Evolutionary conservation across 345 rosid species (phyloP), one percentile per base, ranked within the genome.

Genomic region (Citropsis articulata): DNA sequence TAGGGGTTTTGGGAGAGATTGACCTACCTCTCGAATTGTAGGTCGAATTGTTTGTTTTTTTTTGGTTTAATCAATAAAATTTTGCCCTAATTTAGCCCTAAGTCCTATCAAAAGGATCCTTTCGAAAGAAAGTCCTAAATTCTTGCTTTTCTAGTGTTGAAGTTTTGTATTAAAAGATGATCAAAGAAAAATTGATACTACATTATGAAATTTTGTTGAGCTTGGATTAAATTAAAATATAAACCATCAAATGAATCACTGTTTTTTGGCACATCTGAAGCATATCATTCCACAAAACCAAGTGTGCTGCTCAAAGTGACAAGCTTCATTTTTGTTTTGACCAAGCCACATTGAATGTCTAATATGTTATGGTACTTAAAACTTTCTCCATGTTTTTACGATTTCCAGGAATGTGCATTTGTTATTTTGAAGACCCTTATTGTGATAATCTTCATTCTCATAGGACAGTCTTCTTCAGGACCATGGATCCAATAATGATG

Each of bases 401-500:
- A 48, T 75, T 66, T 75, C 14, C 9, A 1, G 27, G 45, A 53
- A 6, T 10, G 19, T 27, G 19, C 55, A 38, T 25, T 60, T 33
- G 25, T 61, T 60, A 13, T 22, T 10, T 33, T 35, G 66, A 28
- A 48, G 53, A 6, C 9, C 28, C 14, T 31, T 48, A 21, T 65
- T 75, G 67, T 63, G 42, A 42, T 30, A 27, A 62, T 33, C 45
- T 50, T 59, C 27, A 4, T 70, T 69, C 53, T 71, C 25, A 27
- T 71, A 84, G 87, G 82, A 74, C 7, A 19, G 56, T 61, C 62
- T 57, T 68, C 63, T 45, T 35, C 77, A 78, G 67, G 85, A 83
- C 62, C 76, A 70, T 66, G 77, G 78, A 77, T n/a, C 73, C 73
- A 86, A 83, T 72, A 88, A 80, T 53, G 84, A 82, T 73, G 79